Base-by-base conservation (phyloP, 2,329 filamentous ascomycete genomes). In the Xylariaceae sp. region DNA sequence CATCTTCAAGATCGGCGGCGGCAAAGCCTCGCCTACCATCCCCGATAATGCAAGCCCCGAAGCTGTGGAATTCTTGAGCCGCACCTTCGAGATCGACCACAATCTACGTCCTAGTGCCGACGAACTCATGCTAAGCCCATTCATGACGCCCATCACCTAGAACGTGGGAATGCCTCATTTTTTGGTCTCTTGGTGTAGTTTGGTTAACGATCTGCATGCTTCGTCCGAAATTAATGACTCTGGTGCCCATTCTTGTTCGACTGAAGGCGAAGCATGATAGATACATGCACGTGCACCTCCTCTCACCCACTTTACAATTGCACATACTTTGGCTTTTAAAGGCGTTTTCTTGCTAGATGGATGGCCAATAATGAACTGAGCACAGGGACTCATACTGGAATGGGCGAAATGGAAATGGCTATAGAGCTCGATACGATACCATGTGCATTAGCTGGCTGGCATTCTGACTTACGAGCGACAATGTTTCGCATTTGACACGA, bases 1-100 rank as follows among this genome's bases (percentile, higher is more conserved):
- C 52, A 96, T 99, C 64, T 99, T 99, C 78, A 96, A 96, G 74
- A 97, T 99, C 66, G 91, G 91, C 36, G 90, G 87, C 57, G 85
- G 87, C 58, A 87, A 89, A 68, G 90, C 90, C 19, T 85, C 89
- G 40, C 94, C 94, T 0, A 91, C 89, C 14, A 87, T 96, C 48
- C 94, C 94, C 0, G 89, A 95, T 11, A 82, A 86, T 59, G 90
- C 90, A 11, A 94, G 89, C 62, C 81, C 85, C 33, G 92, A 96
- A 59, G 92, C 90, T 5, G 82, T 86, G 67, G 80, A 79, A 40
- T 99, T 99, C 74, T 73, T 99, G 57, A 79, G 81, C 48, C 84
- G 88, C 73, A 96, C 94, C 0, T 99, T 99, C 72, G 90, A 97
- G 75, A 86, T 96, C 63, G 91, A 99, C 63, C 89, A 96, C 70